Evolutionary conservation across 495 filamentous ascomycete species (phyloP).

Genomic region (Acidiella bohemica): DNA sequence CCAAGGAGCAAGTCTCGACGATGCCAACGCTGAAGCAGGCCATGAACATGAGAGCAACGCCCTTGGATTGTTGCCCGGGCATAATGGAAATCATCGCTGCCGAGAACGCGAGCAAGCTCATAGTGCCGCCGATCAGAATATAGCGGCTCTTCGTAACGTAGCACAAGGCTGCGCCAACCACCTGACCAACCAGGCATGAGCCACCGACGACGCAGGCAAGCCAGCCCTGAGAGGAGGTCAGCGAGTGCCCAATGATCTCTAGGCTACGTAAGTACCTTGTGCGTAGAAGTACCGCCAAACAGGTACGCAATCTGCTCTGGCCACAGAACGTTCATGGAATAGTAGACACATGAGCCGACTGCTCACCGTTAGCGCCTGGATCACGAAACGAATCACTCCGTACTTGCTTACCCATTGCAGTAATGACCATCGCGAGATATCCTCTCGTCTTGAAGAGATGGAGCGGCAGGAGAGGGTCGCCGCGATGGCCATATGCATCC

Average conservation of each 20-base stretch:
- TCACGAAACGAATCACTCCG: too few species aligned
- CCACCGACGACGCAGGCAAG: constrained; percentile 20
- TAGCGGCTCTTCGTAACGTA: constrained; percentile 23
- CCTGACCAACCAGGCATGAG: constrained; percentile 22
- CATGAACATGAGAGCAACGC: constrained; percentile 20
- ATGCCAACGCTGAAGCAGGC: constrained; percentile 24
- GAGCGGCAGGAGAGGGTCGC: constrained; percentile 25
- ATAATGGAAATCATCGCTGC: constrained; percentile 15
- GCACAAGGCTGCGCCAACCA: constrained; percentile 20
- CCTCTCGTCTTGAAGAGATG: constrained; percentile 26
- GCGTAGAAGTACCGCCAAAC: constrained; percentile 3
- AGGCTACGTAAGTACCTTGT: constrained; percentile 1
- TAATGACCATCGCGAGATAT: constrained; percentile 23
- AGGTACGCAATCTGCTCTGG: constrained; percentile 8
- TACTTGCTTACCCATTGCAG: too few species aligned
- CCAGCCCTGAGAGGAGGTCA: constrained; percentile 11
- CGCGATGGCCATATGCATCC: constrained; percentile 22
- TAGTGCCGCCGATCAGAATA: constrained; percentile 14
- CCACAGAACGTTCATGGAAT: constrained; percentile 23
- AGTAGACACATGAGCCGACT: constrained; percentile 29
- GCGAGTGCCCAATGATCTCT: background rate
- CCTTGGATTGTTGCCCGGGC: constrained; percentile 6
- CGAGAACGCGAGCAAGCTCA: constrained; percentile 16
- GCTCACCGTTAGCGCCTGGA: too few species aligned
- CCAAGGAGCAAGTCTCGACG: constrained; percentile 23